Conservation (phyloP, 805 yeast species). For the Candida coleopterorum region DNA sequence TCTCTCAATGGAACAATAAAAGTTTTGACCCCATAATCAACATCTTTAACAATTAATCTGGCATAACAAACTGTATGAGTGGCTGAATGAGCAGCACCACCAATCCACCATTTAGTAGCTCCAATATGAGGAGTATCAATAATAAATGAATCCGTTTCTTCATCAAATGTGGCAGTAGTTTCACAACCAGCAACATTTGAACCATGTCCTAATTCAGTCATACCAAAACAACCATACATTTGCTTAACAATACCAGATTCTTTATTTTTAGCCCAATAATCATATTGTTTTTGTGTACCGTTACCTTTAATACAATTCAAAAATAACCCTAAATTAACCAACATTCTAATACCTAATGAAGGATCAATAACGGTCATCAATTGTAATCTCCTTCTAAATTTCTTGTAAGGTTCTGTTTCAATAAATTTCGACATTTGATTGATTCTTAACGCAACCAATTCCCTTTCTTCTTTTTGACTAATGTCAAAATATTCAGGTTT, state of each 20-base stretch:
- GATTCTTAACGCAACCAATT: constrained; percentile 29
- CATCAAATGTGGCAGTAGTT: constrained; percentile 83
- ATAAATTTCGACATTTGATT: constrained; percentile 32
- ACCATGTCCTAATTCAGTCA: constrained; percentile 93
- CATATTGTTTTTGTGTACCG: constrained; percentile 35
- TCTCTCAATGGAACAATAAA: constrained; percentile 90
- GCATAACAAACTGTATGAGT: constrained; percentile 86
- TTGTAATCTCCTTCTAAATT: constrained; percentile 31
- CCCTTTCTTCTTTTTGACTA: constrained; percentile 25
- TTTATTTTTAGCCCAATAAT: constrained; percentile 32
- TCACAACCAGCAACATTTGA: constrained; percentile 91
- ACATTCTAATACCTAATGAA: constrained; percentile 32
- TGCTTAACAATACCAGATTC: constrained; percentile 31
- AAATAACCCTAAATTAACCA: constrained; percentile 37
- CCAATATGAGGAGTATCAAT: constrained; percentile 86
- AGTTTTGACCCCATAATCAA: constrained; percentile 89
- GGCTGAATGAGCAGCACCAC: constrained; percentile 95
- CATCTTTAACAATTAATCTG: constrained; percentile 70
- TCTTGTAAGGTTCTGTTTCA: constrained; percentile 27
- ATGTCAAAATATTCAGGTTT: constrained; percentile 29
- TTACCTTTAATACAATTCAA: constrained; percentile 37
- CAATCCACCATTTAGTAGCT: constrained; percentile 98
- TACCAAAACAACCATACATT: constrained; percentile 79
- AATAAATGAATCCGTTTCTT: constrained; percentile 57
- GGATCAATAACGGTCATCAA: constrained; percentile 36